These are phyloP conservation scores for Acrocalymma vagum DNA, from an alignment of 2,329 filamentous ascomycete genomes.

Conservation along the genomic window DNA sequence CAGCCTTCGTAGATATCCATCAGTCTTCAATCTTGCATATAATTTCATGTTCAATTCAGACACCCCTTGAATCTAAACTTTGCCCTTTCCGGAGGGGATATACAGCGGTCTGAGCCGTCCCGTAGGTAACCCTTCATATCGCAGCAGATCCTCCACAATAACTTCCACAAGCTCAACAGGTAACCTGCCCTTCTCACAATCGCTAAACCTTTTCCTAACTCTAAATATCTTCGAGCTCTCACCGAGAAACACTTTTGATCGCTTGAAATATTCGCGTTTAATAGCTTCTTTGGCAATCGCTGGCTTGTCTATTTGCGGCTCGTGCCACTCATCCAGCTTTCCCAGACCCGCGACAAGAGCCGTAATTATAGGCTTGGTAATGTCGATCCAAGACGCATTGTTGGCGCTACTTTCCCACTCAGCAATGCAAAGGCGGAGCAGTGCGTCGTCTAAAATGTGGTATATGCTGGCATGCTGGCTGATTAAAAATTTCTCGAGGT, in stretches of 20 bases:
- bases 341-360: no score
- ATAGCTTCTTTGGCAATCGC: constrained; percentile 3
- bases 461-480: constrained; percentile 23
- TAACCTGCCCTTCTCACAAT: constrained; percentile 12
- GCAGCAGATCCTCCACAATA: constrained; percentile 17
- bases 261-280: constrained; percentile 15
- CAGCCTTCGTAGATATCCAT: no score
- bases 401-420: constrained; percentile 17
- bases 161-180: constrained; percentile 17
- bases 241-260: constrained; percentile 12
- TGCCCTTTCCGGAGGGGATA: constrained; percentile 3
- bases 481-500: constrained; percentile 19
- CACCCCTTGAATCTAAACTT: no score
- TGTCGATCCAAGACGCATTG: constrained; percentile 8
- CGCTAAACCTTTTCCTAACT: constrained; percentile 20
- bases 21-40: no score
- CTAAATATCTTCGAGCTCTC: constrained; percentile 16
- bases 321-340: no score
- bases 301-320: no score
- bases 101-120: constrained; percentile 10
- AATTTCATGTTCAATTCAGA: no score
- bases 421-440: constrained; percentile 18
- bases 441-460: constrained; percentile 23
- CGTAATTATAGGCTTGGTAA: constrained; percentile 6
- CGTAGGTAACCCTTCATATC: constrained; percentile 11